Evolutionary conservation across 192 early-diverging fungal species (phyloP).

Genomic region (Piromyces sp.): DNA sequence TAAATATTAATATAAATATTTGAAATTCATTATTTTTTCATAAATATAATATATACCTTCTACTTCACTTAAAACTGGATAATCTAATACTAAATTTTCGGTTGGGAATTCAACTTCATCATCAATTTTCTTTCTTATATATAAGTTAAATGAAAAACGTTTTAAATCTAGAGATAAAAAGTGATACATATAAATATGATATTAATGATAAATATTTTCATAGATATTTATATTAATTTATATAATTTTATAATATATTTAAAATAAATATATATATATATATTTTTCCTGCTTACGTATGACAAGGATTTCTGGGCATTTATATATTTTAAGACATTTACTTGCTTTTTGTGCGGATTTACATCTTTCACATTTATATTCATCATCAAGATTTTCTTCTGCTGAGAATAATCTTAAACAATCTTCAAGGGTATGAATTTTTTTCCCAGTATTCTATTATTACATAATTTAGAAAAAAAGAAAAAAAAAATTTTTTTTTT

Average conservation of each 20-base stretch:
- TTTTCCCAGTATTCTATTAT: background rate
- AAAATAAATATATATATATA: background rate
- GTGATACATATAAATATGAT: no score
- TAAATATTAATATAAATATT: no score
- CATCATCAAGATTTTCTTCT: conserved; percentile 3
- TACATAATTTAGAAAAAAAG: no score
- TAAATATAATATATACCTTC: conserved; percentile 1
- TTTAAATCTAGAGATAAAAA: conserved; percentile 33
- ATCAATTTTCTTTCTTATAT: conserved; percentile 20
- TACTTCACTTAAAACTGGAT: conserved; percentile 8
- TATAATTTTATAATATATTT: no score
- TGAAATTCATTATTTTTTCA: no score
- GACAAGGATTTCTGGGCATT: conserved; percentile 24
- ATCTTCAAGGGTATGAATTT: conserved; percentile 2
- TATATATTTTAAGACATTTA: conserved; percentile 18
- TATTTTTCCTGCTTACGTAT: conserved; percentile 14
- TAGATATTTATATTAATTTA: no score
- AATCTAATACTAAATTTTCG: conserved; percentile 9
- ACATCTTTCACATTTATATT: conserved; percentile 3
- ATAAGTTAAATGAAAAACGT: conserved; percentile 15
- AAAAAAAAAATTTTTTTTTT: no score
- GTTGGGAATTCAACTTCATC: conserved; percentile 15
- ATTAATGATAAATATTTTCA: no score
- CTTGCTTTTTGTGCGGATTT: conserved; percentile 3
- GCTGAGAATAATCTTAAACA: conserved; percentile 5